A percentile compares a stretch with the other conserved stretches of the same genome.
Evolutionary conservation across 495 filamentous ascomycete genomes (phyloP).

Genomic region (Parathielavia appendiculata): DNA sequence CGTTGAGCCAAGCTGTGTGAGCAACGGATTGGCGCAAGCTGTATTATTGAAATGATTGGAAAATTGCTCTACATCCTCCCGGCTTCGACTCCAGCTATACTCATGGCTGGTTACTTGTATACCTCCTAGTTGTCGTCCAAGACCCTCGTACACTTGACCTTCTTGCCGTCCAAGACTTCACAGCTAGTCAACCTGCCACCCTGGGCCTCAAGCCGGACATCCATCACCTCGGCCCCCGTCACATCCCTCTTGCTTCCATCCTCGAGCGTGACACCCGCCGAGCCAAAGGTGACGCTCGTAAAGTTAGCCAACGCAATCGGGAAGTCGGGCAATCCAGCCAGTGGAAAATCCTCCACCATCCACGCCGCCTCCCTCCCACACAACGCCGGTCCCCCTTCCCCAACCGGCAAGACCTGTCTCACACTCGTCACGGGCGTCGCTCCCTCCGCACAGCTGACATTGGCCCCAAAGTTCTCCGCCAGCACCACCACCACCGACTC

Average conservation of each 20-base stretch:
- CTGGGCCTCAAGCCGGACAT: slow-evolving; percentile 23
- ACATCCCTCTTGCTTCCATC: slow-evolving; percentile 3
- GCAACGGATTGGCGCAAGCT: too few species aligned
- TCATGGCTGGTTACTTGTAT: neutral
- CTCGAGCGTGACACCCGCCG: slow-evolving; percentile 9
- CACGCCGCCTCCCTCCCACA: slow-evolving; percentile 24
- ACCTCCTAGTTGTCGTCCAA: slow-evolving; percentile 9
- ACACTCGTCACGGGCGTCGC: neutral
- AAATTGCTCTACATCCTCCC: neutral
- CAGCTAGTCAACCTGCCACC: slow-evolving; percentile 29
- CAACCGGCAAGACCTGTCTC: neutral
- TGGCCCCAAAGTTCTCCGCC: slow-evolving; percentile 26
- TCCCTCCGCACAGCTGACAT: neutral
- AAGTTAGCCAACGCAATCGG: slow-evolving; percentile 30
- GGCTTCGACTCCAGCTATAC: neutral
- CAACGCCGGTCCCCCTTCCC: neutral
- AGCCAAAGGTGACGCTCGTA: slow-evolving; percentile 19
- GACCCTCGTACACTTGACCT: slow-evolving; percentile 17
- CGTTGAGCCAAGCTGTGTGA: slow-evolving; percentile 5
- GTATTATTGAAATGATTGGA: neutral
- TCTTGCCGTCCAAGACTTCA: slow-evolving; percentile 11
- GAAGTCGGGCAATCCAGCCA: slow-evolving; percentile 17
- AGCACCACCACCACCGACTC: slow-evolving; percentile 2
- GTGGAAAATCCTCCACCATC: slow-evolving; percentile 29
- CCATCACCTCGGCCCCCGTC: slow-evolving; percentile 18